These are phyloP conservation scores for Blastocystis sp. DNA, from an alignment of 352 stramenopile genomes.

Conservation along the genomic window DNA sequence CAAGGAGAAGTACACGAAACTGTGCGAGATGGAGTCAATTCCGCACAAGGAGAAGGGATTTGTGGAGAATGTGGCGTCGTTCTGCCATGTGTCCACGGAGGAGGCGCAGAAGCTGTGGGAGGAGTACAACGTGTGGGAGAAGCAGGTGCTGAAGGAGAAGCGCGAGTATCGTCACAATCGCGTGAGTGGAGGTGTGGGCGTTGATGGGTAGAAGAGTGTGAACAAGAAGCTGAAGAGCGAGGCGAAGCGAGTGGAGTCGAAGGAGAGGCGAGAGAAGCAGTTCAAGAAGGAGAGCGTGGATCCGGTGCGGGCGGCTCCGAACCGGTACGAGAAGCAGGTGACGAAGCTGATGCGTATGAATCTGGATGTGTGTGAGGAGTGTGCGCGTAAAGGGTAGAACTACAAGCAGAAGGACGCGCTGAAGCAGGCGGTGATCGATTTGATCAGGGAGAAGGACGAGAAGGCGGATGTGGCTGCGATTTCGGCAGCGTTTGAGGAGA, in stretches of 20 bases:
- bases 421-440: conserved; percentile 11
- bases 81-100: background rate
- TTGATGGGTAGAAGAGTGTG: background rate
- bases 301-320: background rate
- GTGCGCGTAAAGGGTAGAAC: background rate
- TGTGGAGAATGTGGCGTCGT: background rate
- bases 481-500: conserved; percentile 4
- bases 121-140: background rate
- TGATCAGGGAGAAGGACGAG: conserved; percentile 12
- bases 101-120: background rate
- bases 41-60: background rate
- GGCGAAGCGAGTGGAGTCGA: background rate
- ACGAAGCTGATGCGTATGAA: conserved; percentile 5
- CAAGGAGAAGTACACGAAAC: background rate
- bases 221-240: conserved; percentile 16
- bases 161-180: conserved; percentile 4
- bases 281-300: background rate
- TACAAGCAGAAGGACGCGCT: conserved; percentile 19
- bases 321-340: conserved; percentile 15
- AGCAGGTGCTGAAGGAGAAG: background rate
- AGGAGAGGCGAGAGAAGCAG: background rate
- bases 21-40: background rate
- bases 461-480: background rate
- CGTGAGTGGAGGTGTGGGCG: background rate
- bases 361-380: conserved; percentile 8